Percentiles rank a stretch among this genome's conserved stretches.
Conservation (phyloP, 192 early-diverging fungal genomes). For the Dissophora globulifera region DNA sequence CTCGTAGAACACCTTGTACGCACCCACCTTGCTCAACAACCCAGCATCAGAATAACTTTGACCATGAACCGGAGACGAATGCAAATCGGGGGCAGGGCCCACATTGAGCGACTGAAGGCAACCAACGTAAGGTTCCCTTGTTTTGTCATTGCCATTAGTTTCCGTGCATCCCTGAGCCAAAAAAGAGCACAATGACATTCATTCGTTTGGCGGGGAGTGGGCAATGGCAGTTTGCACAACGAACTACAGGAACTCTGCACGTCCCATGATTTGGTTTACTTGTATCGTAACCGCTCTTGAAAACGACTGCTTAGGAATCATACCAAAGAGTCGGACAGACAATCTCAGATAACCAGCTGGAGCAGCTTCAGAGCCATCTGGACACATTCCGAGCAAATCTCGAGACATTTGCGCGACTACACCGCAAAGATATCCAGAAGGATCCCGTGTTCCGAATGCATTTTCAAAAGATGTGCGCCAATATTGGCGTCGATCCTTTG, state of each 20-base stretch:
- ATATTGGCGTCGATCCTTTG: constrained; percentile 95
- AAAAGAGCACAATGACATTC: too few species aligned
- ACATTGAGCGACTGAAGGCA: constrained; percentile 37
- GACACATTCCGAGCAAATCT: constrained; percentile 83
- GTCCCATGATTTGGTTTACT: not conserved
- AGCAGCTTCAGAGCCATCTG: constrained; percentile 70
- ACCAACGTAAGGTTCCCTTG: constrained; percentile 16
- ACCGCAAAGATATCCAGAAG: constrained; percentile 88
- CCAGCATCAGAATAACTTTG: too few species aligned
- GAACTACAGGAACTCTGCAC: too few species aligned
- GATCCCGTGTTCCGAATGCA: constrained; percentile 88
- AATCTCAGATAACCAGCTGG: constrained; percentile 39
- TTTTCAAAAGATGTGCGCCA: constrained; percentile 93
- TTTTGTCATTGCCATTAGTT: not conserved
- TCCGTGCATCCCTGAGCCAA: not conserved
- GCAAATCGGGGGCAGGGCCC: constrained; percentile 36
- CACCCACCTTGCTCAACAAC: too few species aligned
- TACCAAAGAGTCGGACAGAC: constrained; percentile 39
- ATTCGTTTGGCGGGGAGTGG: too few species aligned
- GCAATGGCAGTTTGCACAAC: too few species aligned
- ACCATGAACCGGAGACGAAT: constrained; percentile 42
- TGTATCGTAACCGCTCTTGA: not conserved
- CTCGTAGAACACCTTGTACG: too few species aligned
- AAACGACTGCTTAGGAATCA: constrained; percentile 27
- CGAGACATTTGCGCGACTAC: constrained; percentile 85